Evolutionary conservation across 495 filamentous ascomycete genomes (phyloP).

Genomic region (Aspergillus carlsbadensis): DNA sequence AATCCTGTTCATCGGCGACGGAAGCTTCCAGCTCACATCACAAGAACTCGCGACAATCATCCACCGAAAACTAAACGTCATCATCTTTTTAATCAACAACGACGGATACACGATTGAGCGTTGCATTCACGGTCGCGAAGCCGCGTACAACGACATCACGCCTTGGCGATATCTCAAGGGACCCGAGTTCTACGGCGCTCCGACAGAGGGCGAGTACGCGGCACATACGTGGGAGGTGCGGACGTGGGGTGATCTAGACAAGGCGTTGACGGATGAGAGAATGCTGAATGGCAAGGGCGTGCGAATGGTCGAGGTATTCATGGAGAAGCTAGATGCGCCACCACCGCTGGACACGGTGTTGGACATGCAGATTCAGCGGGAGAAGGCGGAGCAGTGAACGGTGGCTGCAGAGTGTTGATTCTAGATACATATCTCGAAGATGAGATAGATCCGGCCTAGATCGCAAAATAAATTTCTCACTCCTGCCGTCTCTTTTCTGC

Average conservation of each 20-base stretch:
- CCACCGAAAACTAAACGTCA: conserved; percentile 60
- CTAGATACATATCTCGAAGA: no score
- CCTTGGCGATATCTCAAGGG: conserved; percentile 57
- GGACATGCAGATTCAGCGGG: conserved; percentile 8
- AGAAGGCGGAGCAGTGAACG: conserved; percentile 7
- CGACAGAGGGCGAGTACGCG: conserved; percentile 12
- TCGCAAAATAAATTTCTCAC: no score
- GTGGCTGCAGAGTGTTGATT: no score
- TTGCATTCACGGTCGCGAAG: conserved; percentile 65
- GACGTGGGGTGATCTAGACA: conserved; percentile 19
- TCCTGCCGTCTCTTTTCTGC: no score
- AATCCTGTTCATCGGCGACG: conserved; percentile 76
- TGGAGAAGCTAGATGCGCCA: conserved; percentile 30
- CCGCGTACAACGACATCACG: conserved; percentile 68
- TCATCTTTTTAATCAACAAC: conserved; percentile 73
- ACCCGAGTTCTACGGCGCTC: conserved; percentile 34
- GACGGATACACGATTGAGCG: conserved; percentile 73
- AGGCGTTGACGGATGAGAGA: conserved; percentile 13
- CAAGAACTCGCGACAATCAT: conserved; percentile 79
- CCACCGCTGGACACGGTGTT: conserved; percentile 15
- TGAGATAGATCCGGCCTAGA: no score
- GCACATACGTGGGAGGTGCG: conserved; percentile 16
- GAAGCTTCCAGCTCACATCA: conserved; percentile 73
- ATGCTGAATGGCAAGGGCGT: conserved; percentile 32
- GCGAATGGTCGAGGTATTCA: conserved; percentile 36